Evolutionary conservation across 1,139 yeast species (phyloP).

Genomic region (Pichia sp.): DNA sequence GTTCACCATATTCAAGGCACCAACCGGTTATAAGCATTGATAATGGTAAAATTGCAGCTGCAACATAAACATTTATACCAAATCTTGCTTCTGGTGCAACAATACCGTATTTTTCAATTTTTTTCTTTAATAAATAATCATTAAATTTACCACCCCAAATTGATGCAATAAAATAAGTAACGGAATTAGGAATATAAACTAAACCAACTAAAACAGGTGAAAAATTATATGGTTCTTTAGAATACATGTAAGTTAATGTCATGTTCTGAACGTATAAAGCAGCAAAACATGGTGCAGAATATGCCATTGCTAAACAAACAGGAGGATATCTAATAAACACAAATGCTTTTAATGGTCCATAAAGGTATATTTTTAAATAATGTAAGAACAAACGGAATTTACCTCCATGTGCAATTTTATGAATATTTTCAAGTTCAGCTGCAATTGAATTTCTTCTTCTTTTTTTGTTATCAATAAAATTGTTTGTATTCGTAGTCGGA

Average conservation of each 20-base stretch:
- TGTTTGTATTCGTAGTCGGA: constrained; percentile 26
- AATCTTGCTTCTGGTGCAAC: constrained; percentile 72
- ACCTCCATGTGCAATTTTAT: constrained; percentile 15
- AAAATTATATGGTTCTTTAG: constrained; percentile 65
- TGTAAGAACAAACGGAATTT: constrained; percentile 19
- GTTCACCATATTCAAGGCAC: constrained; percentile 59
- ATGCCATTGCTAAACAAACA: constrained; percentile 56
- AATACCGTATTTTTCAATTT: constrained; percentile 54
- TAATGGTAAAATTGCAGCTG: constrained; percentile 56
- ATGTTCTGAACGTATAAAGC: constrained; percentile 68
- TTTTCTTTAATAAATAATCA: constrained; percentile 52
- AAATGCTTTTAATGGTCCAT: constrained; percentile 46
- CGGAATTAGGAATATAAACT: constrained; percentile 76
- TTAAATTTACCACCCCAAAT: constrained; percentile 76
- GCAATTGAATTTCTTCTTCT: constrained; percentile 20
- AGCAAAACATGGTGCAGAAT: constrained; percentile 64
- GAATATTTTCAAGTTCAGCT: constrained; percentile 26
- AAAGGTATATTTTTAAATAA: constrained; percentile 36
- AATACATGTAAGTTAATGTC: constrained; percentile 60
- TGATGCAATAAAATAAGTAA: constrained; percentile 69
- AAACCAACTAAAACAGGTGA: constrained; percentile 62
- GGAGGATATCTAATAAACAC: constrained; percentile 64
- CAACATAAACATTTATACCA: constrained; percentile 66
- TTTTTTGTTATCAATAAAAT: constrained; percentile 26
- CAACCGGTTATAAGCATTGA: constrained; percentile 76